A percentile compares a stretch with the other conserved stretches of the same genome.
phyloP scores from a whole-genome alignment of 768 basidiomycete genomes.

The Boletellus sp. region DNA sequence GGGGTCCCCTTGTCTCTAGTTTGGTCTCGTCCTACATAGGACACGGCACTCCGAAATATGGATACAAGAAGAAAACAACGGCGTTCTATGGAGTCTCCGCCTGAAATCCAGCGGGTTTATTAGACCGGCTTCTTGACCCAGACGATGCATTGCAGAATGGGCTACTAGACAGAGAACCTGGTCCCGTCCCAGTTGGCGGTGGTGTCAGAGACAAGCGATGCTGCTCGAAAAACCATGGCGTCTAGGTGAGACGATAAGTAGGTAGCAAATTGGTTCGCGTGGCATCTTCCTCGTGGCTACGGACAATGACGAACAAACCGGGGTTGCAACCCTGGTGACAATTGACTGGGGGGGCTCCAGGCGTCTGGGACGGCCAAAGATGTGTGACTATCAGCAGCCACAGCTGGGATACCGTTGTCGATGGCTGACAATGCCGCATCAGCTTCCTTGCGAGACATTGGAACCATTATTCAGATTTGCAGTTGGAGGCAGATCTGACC shows the following conservation, averaged over 20 bases:
- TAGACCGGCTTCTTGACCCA: constrained; percentile 8
- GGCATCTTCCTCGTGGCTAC: constrained; percentile 22
- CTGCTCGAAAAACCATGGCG: constrained; percentile 21
- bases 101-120: constrained; percentile 4
- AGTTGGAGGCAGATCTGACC: constrained; percentile 31
- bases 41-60: too few species aligned
- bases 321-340: constrained; percentile 29
- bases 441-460: constrained; percentile 31
- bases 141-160: constrained; percentile 12
- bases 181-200: constrained; percentile 18
- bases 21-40: too few species aligned
- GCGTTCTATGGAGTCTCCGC: background rate
- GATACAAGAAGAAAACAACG: too few species aligned
- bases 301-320: constrained; percentile 25
- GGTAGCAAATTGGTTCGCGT: constrained; percentile 27
- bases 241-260: constrained; percentile 22
- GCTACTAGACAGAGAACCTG: constrained; percentile 13
- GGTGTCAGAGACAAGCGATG: constrained; percentile 18
- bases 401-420: constrained; percentile 24
- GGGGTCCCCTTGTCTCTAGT: too few species aligned
- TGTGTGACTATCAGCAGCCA: constrained; percentile 29
- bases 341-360: constrained; percentile 18
- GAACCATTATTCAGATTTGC: constrained; percentile 27
- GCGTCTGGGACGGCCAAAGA: constrained; percentile 28
- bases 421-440: constrained; percentile 27